A percentile compares a stretch with the other conserved stretches of the same genome.
These are phyloP conservation scores for Paxillus rubicundulus DNA, from an alignment of 768 basidiomycete species.

Conservation along the genomic window DNA sequence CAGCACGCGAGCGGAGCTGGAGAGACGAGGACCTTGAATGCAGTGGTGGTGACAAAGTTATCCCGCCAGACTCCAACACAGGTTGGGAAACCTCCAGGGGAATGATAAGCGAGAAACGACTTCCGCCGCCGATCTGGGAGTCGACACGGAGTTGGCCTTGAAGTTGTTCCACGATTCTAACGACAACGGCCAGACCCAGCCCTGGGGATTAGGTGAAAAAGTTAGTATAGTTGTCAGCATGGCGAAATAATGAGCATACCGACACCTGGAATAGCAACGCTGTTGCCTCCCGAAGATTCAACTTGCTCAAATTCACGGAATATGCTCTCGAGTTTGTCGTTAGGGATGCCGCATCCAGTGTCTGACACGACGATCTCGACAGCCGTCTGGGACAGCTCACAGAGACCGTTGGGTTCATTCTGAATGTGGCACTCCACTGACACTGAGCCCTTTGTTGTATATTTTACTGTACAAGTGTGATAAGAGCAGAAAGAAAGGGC, in stretches of 20 bases:
- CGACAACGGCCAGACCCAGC: slow-evolving; percentile 77
- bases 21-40: neutral
- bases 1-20: neutral
- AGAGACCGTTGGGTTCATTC: slow-evolving; percentile 50
- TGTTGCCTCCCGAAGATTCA: slow-evolving; percentile 46
- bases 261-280: slow-evolving; percentile 41
- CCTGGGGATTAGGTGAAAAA: slow-evolving; percentile 34
- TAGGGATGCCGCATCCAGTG: slow-evolving; percentile 69
- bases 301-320: slow-evolving; percentile 82
- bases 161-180: slow-evolving; percentile 74
- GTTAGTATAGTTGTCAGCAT: no score
- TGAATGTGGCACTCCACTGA: slow-evolving; percentile 54
- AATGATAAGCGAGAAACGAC: slow-evolving; percentile 69
- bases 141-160: slow-evolving; percentile 79
- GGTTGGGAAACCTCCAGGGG: slow-evolving; percentile 50
- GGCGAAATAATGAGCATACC: slow-evolving; percentile 33
- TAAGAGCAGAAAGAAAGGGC: neutral
- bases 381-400: slow-evolving; percentile 44
- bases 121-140: slow-evolving; percentile 63
- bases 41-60: neutral
- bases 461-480: slow-evolving; percentile 53
- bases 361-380: slow-evolving; percentile 73
- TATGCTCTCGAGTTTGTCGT: slow-evolving; percentile 66
- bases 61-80: slow-evolving; percentile 5
- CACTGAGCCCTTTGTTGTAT: slow-evolving; percentile 60